These are phyloP conservation scores for Podospora pseudopauciseta DNA, from an alignment of 495 filamentous ascomycete species.

Conservation along the genomic window DNA sequence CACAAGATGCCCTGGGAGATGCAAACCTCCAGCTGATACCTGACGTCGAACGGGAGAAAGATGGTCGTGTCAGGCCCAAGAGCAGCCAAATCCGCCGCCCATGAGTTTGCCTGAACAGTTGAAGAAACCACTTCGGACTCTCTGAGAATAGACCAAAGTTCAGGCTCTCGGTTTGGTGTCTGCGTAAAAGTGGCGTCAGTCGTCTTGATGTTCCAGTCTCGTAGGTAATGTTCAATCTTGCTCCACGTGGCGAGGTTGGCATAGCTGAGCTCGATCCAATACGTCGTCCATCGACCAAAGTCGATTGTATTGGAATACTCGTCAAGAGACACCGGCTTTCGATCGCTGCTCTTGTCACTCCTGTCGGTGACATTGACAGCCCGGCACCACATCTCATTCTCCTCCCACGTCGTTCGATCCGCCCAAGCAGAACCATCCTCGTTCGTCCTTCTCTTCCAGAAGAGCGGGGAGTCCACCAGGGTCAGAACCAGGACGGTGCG, in stretches of 20 bases:
- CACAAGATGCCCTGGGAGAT: constrained; percentile 76
- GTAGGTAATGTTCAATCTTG: constrained; percentile 51
- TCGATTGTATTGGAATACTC: constrained; percentile 62
- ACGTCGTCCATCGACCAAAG: constrained; percentile 74
- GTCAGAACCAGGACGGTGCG: constrained; percentile 53
- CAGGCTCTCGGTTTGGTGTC: constrained; percentile 19
- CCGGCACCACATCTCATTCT: constrained; percentile 68
- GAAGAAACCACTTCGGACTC: constrained; percentile 3
- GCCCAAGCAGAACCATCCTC: constrained; percentile 40
- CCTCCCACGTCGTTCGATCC: constrained; percentile 55
- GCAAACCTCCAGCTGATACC: constrained; percentile 92
- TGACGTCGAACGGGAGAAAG: constrained; percentile 63
- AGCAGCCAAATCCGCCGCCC: constrained; percentile 25
- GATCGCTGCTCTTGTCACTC: constrained; percentile 31
- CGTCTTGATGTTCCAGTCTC: constrained; percentile 68
- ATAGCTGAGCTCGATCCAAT: constrained; percentile 51
- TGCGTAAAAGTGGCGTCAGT: constrained; percentile 30
- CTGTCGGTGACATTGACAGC: constrained; percentile 63
- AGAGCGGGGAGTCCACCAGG: constrained; percentile 61
- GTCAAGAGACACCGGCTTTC: constrained; percentile 51
- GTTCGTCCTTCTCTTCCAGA: constrained; percentile 53
- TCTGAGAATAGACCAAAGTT: constrained; percentile 60
- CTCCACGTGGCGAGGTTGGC: constrained; percentile 33
- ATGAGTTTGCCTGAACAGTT: not conserved
- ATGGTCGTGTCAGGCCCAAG: constrained; percentile 32